Evolutionary conservation across 228 moss, liverwort and hornwort genomes (phyloP).

Genomic region (Sphagnum magellanicum): DNA sequence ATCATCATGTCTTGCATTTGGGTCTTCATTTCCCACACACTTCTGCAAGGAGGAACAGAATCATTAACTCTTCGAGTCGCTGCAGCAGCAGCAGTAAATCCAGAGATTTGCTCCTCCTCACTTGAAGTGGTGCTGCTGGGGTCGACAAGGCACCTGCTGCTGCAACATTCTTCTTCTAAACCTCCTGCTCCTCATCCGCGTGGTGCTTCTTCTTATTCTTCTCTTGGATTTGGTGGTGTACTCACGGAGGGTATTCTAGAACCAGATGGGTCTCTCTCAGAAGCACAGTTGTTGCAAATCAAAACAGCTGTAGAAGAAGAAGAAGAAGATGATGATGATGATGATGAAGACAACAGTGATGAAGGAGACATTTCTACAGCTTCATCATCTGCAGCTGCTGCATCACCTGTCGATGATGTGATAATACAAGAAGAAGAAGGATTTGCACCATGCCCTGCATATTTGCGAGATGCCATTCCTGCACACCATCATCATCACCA

Average conservation of each 20-base stretch:
- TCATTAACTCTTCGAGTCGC: too few species aligned
- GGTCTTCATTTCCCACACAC: too few species aligned
- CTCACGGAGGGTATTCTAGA: constrained; percentile 10
- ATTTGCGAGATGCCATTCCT: constrained; percentile 27
- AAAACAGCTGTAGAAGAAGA: constrained; percentile 2
- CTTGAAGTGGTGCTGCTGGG: too few species aligned
- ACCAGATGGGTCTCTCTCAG: constrained; percentile 33
- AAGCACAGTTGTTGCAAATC: constrained; percentile 14
- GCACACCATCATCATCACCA: neutral
- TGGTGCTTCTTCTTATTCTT: too few species aligned
- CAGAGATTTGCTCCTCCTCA: too few species aligned
- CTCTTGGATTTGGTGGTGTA: neutral
- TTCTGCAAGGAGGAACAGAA: too few species aligned
- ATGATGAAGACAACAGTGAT: neutral
- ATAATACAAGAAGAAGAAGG: neutral
- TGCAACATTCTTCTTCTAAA: too few species aligned
- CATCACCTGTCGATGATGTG: neutral
- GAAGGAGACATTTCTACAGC: neutral
- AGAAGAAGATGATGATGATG: neutral
- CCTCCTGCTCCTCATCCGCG: too few species aligned
- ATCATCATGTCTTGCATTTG: too few species aligned
- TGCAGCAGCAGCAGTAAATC: too few species aligned
- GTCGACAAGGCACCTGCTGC: too few species aligned
- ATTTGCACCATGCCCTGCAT: constrained; percentile 17
- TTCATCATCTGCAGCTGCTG: neutral